These are phyloP conservation scores for Melanomma pulvis-pyrius DNA, from an alignment of 495 filamentous ascomycete species.

Conservation along the genomic window DNA sequence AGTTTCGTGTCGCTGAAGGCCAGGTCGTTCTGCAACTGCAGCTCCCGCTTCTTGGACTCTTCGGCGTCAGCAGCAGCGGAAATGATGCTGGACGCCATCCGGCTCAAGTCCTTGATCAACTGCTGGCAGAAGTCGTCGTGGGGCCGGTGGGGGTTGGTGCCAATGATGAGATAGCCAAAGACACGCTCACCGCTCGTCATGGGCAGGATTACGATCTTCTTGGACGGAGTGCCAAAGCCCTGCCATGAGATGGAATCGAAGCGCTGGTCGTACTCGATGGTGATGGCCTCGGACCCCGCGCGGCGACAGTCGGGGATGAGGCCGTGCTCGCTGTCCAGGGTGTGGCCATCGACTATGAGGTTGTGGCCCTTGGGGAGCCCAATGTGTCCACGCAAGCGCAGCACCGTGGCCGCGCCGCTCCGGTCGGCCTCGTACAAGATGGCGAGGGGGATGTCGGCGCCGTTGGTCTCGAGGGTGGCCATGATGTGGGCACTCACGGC, in stretches of 20 bases:
- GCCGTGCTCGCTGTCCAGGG: conserved; percentile 14
- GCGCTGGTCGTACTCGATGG: conserved; percentile 25
- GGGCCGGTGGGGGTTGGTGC: conserved; percentile 22
- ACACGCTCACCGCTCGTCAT: conserved; percentile 18
- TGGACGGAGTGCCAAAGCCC: conserved; percentile 19
- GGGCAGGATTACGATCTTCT: conserved; percentile 24
- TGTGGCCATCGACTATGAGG: conserved; percentile 23
- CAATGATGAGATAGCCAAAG: conserved; percentile 25
- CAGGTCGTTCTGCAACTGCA: conserved; percentile 19
- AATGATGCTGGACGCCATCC: conserved; percentile 23
- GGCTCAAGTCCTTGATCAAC: conserved; percentile 19
- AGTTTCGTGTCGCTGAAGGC: conserved; percentile 28
- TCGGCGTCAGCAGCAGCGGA: conserved; percentile 6
- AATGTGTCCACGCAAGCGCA: conserved; percentile 22
- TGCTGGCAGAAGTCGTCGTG: conserved; percentile 18
- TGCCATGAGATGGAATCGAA: conserved; percentile 25
- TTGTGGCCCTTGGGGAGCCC: conserved; percentile 25
- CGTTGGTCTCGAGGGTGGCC: conserved; percentile 29
- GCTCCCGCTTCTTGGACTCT: conserved; percentile 13
- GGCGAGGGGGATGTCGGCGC: conserved; percentile 35
- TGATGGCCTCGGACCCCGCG: conserved; percentile 1
- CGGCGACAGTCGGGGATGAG: conserved; percentile 23
- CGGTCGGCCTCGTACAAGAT: conserved; percentile 31
- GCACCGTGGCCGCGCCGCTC: neutral
- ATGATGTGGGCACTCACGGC: conserved; percentile 28